Base-by-base conservation (phyloP, 345 rosid genomes). In the Sonneratia alba region DNA sequence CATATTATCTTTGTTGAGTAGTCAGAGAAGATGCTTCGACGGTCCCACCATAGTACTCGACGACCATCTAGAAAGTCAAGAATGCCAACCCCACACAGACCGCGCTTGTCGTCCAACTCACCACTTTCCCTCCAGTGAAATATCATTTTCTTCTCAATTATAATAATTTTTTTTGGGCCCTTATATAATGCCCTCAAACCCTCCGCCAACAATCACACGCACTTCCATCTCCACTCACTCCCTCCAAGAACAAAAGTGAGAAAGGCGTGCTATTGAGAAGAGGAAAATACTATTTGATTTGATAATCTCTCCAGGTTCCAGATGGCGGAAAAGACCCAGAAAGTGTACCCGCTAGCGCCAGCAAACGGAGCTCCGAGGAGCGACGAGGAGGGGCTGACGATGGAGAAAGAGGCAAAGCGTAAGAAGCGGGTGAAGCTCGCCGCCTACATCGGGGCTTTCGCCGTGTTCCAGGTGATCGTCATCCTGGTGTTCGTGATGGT, bases 361-460 rank as follows among this genome's bases (percentile, higher is more conserved):
- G 73, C 73, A 7, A 64, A 70, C 12, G 74, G 69, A 27, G 37
- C 64, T 15, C 78, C 45, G 3, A 59, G 67, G n/a, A 66, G 70
- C 59, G 71, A 75, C 38, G 72, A 40, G 24, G 78, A 65, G 37
- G 66, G 66, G 3, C 53, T 70, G 72, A n/a, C 71, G 51, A 13
- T 47, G 51, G 49, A 68, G 11, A 68, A 70, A 53, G 79, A 76
- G 70, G 66, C 48, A 0, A 61, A 55, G 38, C 73, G 71, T 36
- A 76, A 73, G 79, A 79, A 76, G 71, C 61, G 82, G 67, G 71
- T 43, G 45, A 79, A 73, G 62, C 74, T 74, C 72, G 66, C 75
- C 40, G 62, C 69, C 2, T 71, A 71, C 68, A 62, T 74, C n/a
- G 40, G 49, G 16, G 77, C 75, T 34, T 79, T 79, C 13, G 24